These are phyloP conservation scores for Apocynum venetum DNA, from an alignment of 257 asterid species.

Conservation along the genomic window DNA sequence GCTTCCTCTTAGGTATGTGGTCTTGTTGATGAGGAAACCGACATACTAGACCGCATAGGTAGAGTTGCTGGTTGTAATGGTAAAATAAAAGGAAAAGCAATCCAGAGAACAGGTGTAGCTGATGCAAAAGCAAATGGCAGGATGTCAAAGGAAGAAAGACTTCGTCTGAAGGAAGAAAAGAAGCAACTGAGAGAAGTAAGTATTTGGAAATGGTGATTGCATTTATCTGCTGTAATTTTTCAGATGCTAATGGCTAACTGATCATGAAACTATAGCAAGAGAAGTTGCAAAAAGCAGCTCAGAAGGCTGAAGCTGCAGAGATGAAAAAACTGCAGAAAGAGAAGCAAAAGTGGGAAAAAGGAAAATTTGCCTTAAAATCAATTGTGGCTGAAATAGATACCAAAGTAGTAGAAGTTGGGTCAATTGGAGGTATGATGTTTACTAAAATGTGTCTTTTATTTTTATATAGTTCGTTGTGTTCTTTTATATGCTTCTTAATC, in stretches of 20 bases:
- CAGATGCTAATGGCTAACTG: constrained; percentile 17
- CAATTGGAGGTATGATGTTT: constrained; percentile 65
- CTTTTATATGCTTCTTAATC: constrained; percentile 14
- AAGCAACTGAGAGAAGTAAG: constrained; percentile 73
- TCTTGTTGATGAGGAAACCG: constrained; percentile 29
- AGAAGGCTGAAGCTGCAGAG: constrained; percentile 87
- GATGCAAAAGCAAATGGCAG: constrained; percentile 38
- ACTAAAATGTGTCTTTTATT: constrained; percentile 12
- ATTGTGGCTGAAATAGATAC: constrained; percentile 86
- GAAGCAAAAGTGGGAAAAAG: constrained; percentile 88
- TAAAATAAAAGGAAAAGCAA: constrained; percentile 28
- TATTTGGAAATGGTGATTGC: constrained; percentile 15
- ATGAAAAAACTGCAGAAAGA: constrained; percentile 61
- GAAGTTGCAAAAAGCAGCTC: constrained; percentile 73
- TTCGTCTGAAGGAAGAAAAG: constrained; percentile 71
- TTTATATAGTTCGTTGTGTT: constrained; percentile 2
- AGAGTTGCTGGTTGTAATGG: constrained; percentile 30
- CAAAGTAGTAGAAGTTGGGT: constrained; percentile 70
- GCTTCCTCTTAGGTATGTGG: constrained; percentile 40
- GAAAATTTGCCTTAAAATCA: constrained; percentile 75
- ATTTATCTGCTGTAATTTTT: constrained; percentile 7
- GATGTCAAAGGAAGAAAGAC: constrained; percentile 71
- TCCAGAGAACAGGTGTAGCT: constrained; percentile 32
- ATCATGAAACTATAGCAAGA: constrained; percentile 52
- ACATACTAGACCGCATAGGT: constrained; percentile 24